These are phyloP conservation scores for Sinapis alba DNA, from an alignment of 441 rosid species.

Conservation along the genomic window DNA sequence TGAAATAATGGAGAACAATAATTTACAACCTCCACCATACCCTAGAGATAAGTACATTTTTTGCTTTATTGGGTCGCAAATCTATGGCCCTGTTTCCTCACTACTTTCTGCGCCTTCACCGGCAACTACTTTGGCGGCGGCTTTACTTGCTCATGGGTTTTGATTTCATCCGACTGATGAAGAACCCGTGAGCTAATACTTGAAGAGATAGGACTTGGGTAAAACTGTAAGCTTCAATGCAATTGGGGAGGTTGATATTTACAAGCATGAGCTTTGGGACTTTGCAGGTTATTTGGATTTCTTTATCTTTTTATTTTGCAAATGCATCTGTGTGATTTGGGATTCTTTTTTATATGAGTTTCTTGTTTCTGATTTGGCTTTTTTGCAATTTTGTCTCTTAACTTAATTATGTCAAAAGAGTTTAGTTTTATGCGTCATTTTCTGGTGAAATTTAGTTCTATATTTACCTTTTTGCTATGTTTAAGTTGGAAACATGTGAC, in stretches of 20 bases:
- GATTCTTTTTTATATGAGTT: no score
- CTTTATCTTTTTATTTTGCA: no score
- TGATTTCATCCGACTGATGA: not conserved
- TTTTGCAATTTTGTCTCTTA: not conserved
- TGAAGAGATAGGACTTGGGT: not conserved
- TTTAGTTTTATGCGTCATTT: not conserved
- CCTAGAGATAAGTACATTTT: not conserved
- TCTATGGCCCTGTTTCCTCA: not conserved
- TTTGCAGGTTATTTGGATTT: no score
- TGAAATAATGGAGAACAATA: no score
- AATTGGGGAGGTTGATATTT: not conserved
- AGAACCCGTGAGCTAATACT: not conserved
- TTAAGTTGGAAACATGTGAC: not conserved
- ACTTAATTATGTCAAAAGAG: not conserved
- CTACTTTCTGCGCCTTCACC: not conserved
- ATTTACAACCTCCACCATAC: no score
- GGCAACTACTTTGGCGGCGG: not conserved
- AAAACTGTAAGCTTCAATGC: not conserved
- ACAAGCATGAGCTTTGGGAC: not conserved
- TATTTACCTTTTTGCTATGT: constrained; percentile 3
- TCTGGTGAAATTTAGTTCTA: not conserved
- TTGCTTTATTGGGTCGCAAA: not conserved
- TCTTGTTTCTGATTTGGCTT: constrained; percentile 12
- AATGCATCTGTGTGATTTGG: no score
- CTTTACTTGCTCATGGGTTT: not conserved